phyloP scores from a whole-genome alignment of 768 basidiomycete genomes.

The Agrocybe praecox region DNA sequence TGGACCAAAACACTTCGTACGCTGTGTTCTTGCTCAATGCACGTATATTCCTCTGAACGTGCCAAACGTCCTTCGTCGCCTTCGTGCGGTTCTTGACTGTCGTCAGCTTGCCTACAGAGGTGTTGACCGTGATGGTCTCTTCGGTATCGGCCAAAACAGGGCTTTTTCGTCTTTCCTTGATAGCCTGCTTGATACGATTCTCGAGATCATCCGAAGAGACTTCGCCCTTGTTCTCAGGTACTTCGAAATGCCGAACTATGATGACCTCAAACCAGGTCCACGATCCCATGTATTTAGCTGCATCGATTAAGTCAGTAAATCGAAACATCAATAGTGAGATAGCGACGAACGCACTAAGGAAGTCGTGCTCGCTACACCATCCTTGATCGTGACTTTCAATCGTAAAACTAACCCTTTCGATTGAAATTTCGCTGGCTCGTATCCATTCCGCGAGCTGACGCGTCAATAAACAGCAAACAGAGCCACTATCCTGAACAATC shows the following conservation, averaged over 20 bases:
- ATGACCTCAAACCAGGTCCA: constrained; percentile 10
- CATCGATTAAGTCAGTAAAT: neutral
- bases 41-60: constrained; percentile 8
- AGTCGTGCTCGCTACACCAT: neutral
- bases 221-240: neutral
- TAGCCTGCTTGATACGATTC: neutral
- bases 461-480: neutral
- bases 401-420: neutral
- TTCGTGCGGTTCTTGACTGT: constrained; percentile 1
- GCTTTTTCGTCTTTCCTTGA: neutral
- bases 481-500: neutral
- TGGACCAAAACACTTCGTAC: constrained; percentile 7
- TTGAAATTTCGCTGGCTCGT: neutral
- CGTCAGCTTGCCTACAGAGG: neutral
- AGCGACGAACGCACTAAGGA: neutral
- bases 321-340: neutral
- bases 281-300: constrained; percentile 2
- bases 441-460: neutral
- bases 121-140: neutral
- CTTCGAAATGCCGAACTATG: neutral
- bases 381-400: constrained; percentile 7
- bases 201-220: neutral
- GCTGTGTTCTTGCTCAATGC: neutral
- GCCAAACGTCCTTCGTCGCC: constrained; percentile 1
- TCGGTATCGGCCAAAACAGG: neutral